phyloP scores from a whole-genome alignment of 345 rosid species.

The Crucihimalaya himalaica region DNA sequence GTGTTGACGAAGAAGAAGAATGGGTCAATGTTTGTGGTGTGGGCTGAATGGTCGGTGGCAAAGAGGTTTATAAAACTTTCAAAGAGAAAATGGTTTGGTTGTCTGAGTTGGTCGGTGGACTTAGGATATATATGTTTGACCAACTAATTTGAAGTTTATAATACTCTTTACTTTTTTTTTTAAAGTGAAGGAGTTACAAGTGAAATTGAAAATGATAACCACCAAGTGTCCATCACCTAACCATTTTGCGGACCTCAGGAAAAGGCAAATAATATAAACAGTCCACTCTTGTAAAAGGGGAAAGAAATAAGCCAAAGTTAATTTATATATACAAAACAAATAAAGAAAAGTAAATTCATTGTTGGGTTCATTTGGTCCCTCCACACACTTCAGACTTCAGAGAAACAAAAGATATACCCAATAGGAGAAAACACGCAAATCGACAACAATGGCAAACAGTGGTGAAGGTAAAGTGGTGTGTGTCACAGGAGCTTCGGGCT shows the following conservation, averaged over 20 bases:
- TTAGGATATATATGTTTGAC: neutral
- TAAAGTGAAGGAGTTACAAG: neutral
- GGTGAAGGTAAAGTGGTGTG: slow-evolving; percentile 48
- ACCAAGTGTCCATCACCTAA: neutral
- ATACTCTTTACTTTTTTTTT: no score
- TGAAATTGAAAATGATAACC: slow-evolving; percentile 2
- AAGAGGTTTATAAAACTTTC: neutral
- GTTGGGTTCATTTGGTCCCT: no score
- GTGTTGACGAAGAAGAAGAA: neutral
- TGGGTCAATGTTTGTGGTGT: neutral
- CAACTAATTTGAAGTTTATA: no score
- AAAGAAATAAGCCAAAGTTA: no score
- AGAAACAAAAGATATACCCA: neutral
- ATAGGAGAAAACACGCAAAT: neutral
- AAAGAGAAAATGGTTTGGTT: neutral
- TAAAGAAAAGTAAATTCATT: no score
- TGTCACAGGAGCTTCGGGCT: slow-evolving; percentile 58
- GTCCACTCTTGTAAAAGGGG: no score
- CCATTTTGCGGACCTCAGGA: neutral
- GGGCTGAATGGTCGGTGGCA: neutral
- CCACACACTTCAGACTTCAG: no score
- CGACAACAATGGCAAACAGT: slow-evolving; percentile 15
- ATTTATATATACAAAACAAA: no score
- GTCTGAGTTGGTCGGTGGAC: neutral
- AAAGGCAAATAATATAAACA: neutral